Base-by-base conservation (phyloP, 352 stramenopile genomes). In the Globisporangium irregulare region DNA sequence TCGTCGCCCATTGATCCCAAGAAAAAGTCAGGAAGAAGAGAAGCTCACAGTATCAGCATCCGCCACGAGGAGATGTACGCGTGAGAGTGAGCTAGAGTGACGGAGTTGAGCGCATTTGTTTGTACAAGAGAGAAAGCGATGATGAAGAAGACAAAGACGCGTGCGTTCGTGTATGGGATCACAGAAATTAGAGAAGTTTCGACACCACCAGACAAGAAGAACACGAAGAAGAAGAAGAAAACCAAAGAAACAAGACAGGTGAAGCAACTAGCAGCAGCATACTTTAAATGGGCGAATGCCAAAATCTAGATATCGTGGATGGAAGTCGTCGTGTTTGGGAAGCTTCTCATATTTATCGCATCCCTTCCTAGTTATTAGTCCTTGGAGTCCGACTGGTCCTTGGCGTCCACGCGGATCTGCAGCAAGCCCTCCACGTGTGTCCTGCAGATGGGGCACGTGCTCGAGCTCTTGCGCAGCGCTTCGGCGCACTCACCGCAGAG, bases 401-500 rank as follows among this genome's bases (percentile, higher is more conserved):
- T 90, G 46, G 58, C 62, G 18, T 87, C 79, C 2, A 92, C 80
- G 12, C 83, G 81, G 69, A 95, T 95, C 64, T 92, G 83, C n/a
- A 95, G 69, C 54, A 95, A 71, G 14, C 82, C 75, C 64, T 94
- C 85, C 38, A 95, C 85, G 22, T 66, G 76, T 41, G 84, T 93
- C 27, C 88, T 75, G 73, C 88, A 95, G 64, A 95, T 92, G 27
- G 88, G 88, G 59, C 88, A 95, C 46, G 81, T 93, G 68, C 81
- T 94, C 10, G 81, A 84, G 41, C 69, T 81, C 34, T 87, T 86
- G 25, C 84, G 84, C 38, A 96, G 66, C 62, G 77, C 74, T 71
- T 96, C 85, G 12, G 89, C 87, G 50, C 89, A 96, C 53, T 92
- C 84, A 27, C 72, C 76, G 61, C 89, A 96, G 56, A 96, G 80